Conservation (phyloP, 345 rosid species). For the Leavenworthia alabamica region DNA sequence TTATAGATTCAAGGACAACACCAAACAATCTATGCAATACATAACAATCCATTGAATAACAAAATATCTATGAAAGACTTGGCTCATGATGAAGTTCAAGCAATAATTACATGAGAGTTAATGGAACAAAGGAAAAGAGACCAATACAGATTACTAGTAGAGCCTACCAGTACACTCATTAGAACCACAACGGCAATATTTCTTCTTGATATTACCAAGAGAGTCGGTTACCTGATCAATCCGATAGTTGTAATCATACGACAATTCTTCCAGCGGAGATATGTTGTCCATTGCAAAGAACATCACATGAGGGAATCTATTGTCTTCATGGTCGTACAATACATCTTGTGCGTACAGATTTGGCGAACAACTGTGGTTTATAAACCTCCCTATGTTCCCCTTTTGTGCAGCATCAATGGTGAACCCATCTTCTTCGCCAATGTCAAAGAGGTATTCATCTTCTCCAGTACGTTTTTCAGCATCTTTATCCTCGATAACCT, state of each 20-base stretch:
- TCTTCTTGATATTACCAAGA: slow-evolving; percentile 55
- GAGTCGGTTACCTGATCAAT: slow-evolving; percentile 54
- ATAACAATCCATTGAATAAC: background rate
- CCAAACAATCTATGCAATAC: background rate
- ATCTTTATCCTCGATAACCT: slow-evolving; percentile 63
- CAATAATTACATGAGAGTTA: background rate
- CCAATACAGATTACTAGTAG: slow-evolving; percentile 36
- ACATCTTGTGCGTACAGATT: slow-evolving; percentile 73
- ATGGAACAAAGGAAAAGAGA: background rate
- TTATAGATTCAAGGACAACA: too few relatives aligned
- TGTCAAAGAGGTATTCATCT: slow-evolving; percentile 79
- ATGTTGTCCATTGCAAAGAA: slow-evolving; percentile 64
- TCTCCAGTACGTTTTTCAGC: slow-evolving; percentile 56
- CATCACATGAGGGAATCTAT: slow-evolving; percentile 73
- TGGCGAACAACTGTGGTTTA: slow-evolving; percentile 85
- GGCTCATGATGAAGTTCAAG: background rate
- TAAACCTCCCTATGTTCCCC: slow-evolving; percentile 74
- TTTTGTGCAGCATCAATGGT: slow-evolving; percentile 62
- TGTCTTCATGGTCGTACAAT: slow-evolving; percentile 59
- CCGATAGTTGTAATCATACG: slow-evolving; percentile 64
- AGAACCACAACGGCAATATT: slow-evolving; percentile 66
- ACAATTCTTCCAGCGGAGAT: slow-evolving; percentile 70
- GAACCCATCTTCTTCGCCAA: slow-evolving; percentile 51
- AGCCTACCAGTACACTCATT: slow-evolving; percentile 65
- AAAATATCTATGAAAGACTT: background rate